Percentiles rank a stretch among this genome's conserved stretches.
These are phyloP conservation scores for Bipolaris cookei DNA, from an alignment of 2,329 filamentous ascomycete species.

Conservation along the genomic window DNA sequence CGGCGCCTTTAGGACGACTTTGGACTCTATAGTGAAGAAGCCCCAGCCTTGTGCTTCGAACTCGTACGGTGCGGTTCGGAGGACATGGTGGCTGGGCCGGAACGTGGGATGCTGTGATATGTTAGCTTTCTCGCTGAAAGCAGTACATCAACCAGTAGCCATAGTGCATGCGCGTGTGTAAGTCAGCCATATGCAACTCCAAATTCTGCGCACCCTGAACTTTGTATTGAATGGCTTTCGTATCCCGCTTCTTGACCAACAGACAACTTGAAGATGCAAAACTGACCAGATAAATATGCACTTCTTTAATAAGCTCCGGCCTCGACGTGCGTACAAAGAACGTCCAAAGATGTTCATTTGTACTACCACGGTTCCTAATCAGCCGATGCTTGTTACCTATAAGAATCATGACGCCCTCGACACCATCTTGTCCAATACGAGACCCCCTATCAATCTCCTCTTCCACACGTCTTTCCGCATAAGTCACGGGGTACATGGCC, in stretches of 20 bases:
- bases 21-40: slow-evolving; percentile 49
- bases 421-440: slow-evolving; percentile 29
- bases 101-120: slow-evolving; percentile 52
- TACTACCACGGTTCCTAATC: slow-evolving; percentile 26
- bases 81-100: slow-evolving; percentile 44
- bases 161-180: neutral
- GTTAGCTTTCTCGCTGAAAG: slow-evolving; percentile 2
- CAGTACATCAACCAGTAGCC: neutral
- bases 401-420: slow-evolving; percentile 53
- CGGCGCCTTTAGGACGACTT: slow-evolving; percentile 52
- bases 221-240: neutral
- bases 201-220: neutral
- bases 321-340: slow-evolving; percentile 55
- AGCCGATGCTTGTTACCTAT: slow-evolving; percentile 53
- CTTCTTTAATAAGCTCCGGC: slow-evolving; percentile 53
- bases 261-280: neutral
- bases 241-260: neutral
- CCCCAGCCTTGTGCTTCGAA: slow-evolving; percentile 54
- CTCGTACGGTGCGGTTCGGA: slow-evolving; percentile 49
- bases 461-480: slow-evolving; percentile 46
- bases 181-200: no score
- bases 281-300: slow-evolving; percentile 46
- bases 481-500: slow-evolving; percentile 46
- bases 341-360: slow-evolving; percentile 54
- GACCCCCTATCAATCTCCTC: slow-evolving; percentile 38